Evolutionary conservation across 768 basidiomycete species (phyloP), one percentile per base, ranked within the genome.

Genomic region (Daedaleopsis sinensis): DNA sequence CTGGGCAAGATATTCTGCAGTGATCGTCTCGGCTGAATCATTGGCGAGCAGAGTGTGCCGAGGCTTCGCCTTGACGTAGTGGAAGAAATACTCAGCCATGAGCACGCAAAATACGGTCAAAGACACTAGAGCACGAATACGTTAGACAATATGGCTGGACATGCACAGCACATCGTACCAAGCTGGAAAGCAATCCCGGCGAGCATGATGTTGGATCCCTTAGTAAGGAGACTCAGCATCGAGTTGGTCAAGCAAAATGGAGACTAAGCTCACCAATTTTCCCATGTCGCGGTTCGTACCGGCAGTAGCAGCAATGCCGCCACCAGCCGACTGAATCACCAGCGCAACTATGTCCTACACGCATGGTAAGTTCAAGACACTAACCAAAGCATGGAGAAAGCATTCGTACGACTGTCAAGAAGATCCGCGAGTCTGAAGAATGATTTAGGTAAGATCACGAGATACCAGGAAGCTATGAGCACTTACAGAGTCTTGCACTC

Each of bases 141-240:
- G 7, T 32, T 42, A 15, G n/a, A 16, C 36, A 18, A 8, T 23
- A 23, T 11, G 70, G 50, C 48, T 68, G 70, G 57, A 71, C 63
- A 27, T 68, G 42, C 27, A 67, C 70, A 7, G 47, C 23, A 27
- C 32, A 58, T 69, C 77, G 50, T 48, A 79, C 80, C 68, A 55
- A 86, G 70, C 66, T 89, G 87, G 65, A 88, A 79, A n/a, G 76
- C 74, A 58, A 90, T 88, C 48, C 87, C 88, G 1, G 73, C 83
- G 9, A 87, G 77, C 85, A 88, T 87, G 65, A 86, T 77, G 47
- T 81, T 65, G 15, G 76, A 78, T 5, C 83, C 84, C 75, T 78
- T 52, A n/a, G n/a, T n/a, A 6, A 39, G 12, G 7, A 5, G 18
- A 15, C 21, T 72, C 71, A 19, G 60, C 71, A 3, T 32, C 27